Evolutionary conservation across 2,329 filamentous ascomycete species (phyloP).

Genomic region (Botrytis aclada): DNA sequence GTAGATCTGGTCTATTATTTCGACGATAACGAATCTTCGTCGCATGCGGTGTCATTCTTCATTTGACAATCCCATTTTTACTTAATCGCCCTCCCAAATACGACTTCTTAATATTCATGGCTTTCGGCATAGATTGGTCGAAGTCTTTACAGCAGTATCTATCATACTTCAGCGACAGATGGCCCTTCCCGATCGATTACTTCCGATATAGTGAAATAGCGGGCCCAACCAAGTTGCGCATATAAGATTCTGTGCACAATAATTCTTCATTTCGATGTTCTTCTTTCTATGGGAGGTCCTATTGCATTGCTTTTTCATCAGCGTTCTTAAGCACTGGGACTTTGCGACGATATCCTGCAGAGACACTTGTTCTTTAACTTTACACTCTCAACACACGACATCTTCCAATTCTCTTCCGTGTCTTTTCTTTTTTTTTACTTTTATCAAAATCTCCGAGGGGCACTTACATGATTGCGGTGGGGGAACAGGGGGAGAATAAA

Average conservation of each 20-base stretch:
- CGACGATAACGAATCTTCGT: slow-evolving; percentile 20
- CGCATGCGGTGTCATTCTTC: slow-evolving; percentile 15
- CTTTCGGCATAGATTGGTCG: slow-evolving; percentile 46
- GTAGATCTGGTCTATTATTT: slow-evolving; percentile 26
- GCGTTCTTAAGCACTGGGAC: slow-evolving; percentile 34
- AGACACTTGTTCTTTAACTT: slow-evolving; percentile 35
- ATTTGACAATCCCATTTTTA: slow-evolving; percentile 35
- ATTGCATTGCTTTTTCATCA: slow-evolving; percentile 39
- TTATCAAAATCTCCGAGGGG: slow-evolving; percentile 32
- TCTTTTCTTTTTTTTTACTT: slow-evolving; percentile 29
- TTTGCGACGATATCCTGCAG: slow-evolving; percentile 39
- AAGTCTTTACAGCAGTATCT: slow-evolving; percentile 45
- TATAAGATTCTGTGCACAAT: slow-evolving; percentile 43
- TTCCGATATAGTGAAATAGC: slow-evolving; percentile 27
- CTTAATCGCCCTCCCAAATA: slow-evolving; percentile 39
- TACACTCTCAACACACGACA: slow-evolving; percentile 18
- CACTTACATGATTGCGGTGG: slow-evolving; percentile 23
- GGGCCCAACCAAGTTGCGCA: slow-evolving; percentile 30
- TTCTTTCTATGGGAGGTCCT: slow-evolving; percentile 38
- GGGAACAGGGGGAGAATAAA: slow-evolving; percentile 2
- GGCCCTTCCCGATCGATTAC: slow-evolving; percentile 35
- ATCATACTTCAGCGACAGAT: slow-evolving; percentile 38
- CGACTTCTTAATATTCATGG: slow-evolving; percentile 43
- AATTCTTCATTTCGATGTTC: slow-evolving; percentile 42
- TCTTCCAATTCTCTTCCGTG: slow-evolving; percentile 28